A percentile compares a stretch with the other conserved stretches of the same genome.
phyloP scores from a whole-genome alignment of 495 filamentous ascomycete genomes.

The Podospora comata region DNA sequence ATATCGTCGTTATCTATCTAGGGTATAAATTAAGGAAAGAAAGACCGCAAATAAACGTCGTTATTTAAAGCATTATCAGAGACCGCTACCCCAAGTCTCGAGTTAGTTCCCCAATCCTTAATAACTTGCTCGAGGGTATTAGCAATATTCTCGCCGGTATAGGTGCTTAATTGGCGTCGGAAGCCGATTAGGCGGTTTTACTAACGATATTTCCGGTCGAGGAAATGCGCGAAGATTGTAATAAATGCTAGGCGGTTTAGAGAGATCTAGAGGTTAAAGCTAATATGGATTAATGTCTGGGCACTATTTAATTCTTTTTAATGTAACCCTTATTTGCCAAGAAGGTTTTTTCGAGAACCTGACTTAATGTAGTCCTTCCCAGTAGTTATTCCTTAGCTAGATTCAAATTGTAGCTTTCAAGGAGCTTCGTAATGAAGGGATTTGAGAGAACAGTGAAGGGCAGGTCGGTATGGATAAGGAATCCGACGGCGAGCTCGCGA shows the following conservation, averaged over 20 bases:
- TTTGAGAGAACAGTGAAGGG: constrained; percentile 7
- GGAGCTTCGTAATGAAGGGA: background rate
- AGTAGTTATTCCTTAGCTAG: background rate
- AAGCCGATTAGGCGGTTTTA: background rate
- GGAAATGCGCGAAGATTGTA: background rate
- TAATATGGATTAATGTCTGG: constrained; percentile 3
- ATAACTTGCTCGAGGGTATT: constrained; percentile 2
- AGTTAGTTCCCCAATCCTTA: background rate
- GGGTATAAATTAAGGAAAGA: constrained; percentile 2
- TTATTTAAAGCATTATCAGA: constrained; percentile 4
- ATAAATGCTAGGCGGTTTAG: constrained; percentile 4
- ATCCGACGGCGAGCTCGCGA: constrained; percentile 4
- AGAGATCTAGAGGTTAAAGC: constrained; percentile 1
- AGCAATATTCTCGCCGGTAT: background rate
- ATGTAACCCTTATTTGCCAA: constrained; percentile 1
- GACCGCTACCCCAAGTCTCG: background rate
- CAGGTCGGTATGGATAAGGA: background rate
- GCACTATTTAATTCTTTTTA: background rate
- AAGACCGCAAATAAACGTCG: constrained; percentile 2
- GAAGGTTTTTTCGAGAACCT: background rate
- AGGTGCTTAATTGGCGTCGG: constrained; percentile 1
- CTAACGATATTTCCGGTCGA: constrained; percentile 1
- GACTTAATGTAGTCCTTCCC: background rate
- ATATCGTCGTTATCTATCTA: constrained; percentile 1
- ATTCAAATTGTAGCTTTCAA: constrained; percentile 3